Evolutionary conservation across 2,329 filamentous ascomycete species (phyloP).

Genomic region (Xylariaceae sp.): DNA sequence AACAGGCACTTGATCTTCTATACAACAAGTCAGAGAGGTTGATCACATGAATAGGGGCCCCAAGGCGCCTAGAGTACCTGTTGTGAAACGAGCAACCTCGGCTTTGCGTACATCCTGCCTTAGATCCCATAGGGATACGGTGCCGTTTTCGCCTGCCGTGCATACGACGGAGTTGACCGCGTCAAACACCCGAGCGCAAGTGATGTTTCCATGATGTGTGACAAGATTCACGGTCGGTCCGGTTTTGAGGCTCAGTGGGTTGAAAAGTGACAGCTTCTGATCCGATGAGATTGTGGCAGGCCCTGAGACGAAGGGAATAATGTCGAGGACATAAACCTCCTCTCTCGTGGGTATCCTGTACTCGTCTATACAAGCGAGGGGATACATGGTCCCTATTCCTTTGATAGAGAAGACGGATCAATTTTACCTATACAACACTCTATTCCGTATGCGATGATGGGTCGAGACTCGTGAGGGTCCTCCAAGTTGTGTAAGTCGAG

Average conservation of each 20-base stretch:
- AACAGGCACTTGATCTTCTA: conserved; percentile 48
- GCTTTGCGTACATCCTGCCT: conserved; percentile 40
- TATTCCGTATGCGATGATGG: too few species aligned
- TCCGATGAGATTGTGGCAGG: conserved; percentile 65
- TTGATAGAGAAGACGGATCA: not conserved
- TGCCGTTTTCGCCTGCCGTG: conserved; percentile 68
- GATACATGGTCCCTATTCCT: conserved; percentile 35
- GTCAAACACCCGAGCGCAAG: conserved; percentile 55
- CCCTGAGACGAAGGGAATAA: conserved; percentile 46
- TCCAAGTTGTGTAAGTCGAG: too few species aligned
- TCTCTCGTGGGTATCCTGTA: conserved; percentile 36
- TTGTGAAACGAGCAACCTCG: conserved; percentile 40
- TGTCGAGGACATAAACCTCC: conserved; percentile 54
- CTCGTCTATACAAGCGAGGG: conserved; percentile 36
- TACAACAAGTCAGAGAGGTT: conserved; percentile 18
- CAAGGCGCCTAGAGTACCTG: conserved; percentile 35
- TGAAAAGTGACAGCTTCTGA: conserved; percentile 61
- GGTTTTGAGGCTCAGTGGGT: conserved; percentile 50
- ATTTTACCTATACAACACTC: too few species aligned
- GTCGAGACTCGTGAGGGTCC: too few species aligned
- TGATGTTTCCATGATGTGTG: conserved; percentile 58
- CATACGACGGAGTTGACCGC: conserved; percentile 50
- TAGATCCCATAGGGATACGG: conserved; percentile 61
- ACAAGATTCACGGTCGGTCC: conserved; percentile 31
- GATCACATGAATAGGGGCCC: not conserved